Evolutionary conservation across 2,329 filamentous ascomycete species (phyloP).

Genomic region (Passalora sequoiae): DNA sequence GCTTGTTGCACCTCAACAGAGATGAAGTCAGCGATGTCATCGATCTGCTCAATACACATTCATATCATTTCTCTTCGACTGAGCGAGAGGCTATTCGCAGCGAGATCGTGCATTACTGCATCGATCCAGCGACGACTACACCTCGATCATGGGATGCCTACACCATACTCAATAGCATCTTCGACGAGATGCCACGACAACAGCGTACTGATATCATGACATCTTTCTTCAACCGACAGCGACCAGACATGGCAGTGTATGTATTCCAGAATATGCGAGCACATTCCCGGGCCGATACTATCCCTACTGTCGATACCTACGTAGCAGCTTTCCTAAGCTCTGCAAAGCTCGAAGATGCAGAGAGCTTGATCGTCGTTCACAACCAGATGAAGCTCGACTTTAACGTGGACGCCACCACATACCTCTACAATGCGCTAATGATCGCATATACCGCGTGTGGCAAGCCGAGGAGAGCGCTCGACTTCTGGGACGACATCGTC

Average conservation of each 20-base stretch:
- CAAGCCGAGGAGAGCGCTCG: slow-evolving; percentile 60
- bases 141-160: slow-evolving; percentile 60
- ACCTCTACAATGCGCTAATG: slow-evolving; percentile 79
- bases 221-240: slow-evolving; percentile 70
- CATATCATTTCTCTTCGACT: slow-evolving; percentile 62
- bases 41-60: slow-evolving; percentile 73
- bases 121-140: slow-evolving; percentile 58
- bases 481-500: slow-evolving; percentile 81
- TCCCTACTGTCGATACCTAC: slow-evolving; percentile 71
- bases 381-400: slow-evolving; percentile 93
- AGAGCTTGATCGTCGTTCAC: slow-evolving; percentile 70
- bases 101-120: slow-evolving; percentile 62
- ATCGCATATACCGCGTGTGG: slow-evolving; percentile 71
- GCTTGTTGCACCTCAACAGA: slow-evolving; percentile 65
- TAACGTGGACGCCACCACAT: slow-evolving; percentile 69
- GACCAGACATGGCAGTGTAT: slow-evolving; percentile 77
- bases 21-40: slow-evolving; percentile 75
- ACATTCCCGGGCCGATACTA: slow-evolving; percentile 56
- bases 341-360: slow-evolving; percentile 35
- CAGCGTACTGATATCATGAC: slow-evolving; percentile 71
- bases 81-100: slow-evolving; percentile 64
- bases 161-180: slow-evolving; percentile 53
- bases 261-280: slow-evolving; percentile 94
- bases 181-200: slow-evolving; percentile 58
- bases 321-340: slow-evolving; percentile 72